A percentile compares a stretch with the other conserved stretches of the same genome.
phyloP scores from a whole-genome alignment of 1,284 basidiomycete genomes.

The Austroboletus olivaceoglutinosus region DNA sequence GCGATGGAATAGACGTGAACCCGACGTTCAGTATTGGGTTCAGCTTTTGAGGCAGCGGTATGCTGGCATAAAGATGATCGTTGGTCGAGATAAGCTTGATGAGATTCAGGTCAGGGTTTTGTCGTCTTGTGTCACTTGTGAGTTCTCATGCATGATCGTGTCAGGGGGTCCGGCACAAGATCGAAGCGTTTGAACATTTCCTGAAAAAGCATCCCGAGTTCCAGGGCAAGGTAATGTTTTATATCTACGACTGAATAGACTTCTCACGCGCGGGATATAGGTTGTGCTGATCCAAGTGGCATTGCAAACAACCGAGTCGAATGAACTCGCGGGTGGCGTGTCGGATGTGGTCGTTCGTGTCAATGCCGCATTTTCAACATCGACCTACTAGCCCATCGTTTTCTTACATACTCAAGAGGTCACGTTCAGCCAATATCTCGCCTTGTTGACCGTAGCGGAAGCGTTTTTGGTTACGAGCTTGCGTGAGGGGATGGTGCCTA shows the following conservation, averaged over 20 bases:
- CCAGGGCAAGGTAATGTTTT: slow-evolving; percentile 58
- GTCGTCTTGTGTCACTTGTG: background rate
- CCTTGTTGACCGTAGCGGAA: slow-evolving; percentile 78
- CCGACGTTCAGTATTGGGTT: slow-evolving; percentile 82
- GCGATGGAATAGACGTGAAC: slow-evolving; percentile 51
- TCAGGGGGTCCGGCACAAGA: slow-evolving; percentile 77
- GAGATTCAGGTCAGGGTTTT: slow-evolving; percentile 59
- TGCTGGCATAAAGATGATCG: slow-evolving; percentile 80
- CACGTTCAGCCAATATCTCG: slow-evolving; percentile 84
- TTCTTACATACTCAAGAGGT: slow-evolving; percentile 87
- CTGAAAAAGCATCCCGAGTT: slow-evolving; percentile 76
- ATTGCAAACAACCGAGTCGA: slow-evolving; percentile 77
- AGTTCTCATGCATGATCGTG: background rate
- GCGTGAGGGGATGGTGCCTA: slow-evolving; percentile 81
- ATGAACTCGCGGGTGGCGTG: slow-evolving; percentile 72
- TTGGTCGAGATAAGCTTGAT: slow-evolving; percentile 86
- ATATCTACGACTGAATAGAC: background rate
- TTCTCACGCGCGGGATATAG: slow-evolving; percentile 27
- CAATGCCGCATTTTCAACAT: slow-evolving; percentile 77
- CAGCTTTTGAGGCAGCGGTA: slow-evolving; percentile 75
- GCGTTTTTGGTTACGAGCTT: slow-evolving; percentile 85
- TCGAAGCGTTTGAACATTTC: slow-evolving; percentile 83
- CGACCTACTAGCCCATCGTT: slow-evolving; percentile 86
- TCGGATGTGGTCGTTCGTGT: slow-evolving; percentile 80
- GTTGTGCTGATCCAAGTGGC: slow-evolving; percentile 86